phyloP scores from a whole-genome alignment of 805 yeast genomes.

The Ascoidea rubescens region DNA sequence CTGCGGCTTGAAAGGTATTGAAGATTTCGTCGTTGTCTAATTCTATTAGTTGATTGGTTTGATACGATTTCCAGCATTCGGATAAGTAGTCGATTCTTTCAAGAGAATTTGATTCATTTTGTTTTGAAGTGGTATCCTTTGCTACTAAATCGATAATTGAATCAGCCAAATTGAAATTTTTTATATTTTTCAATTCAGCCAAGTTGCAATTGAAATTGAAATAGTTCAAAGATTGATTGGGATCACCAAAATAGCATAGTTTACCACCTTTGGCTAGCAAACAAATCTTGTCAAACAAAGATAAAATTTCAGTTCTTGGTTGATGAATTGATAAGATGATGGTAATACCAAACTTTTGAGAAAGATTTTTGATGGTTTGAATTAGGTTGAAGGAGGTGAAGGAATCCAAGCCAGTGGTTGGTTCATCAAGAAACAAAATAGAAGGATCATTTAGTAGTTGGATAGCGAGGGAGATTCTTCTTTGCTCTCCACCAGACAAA shows the following conservation, averaged over 20 bases:
- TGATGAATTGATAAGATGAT: conserved; percentile 71
- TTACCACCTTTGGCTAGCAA: conserved; percentile 54
- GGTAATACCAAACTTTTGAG: conserved; percentile 47
- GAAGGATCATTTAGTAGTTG: conserved; percentile 70
- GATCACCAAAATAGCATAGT: conserved; percentile 32
- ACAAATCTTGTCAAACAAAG: conserved; percentile 52
- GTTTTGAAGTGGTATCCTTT: conserved; percentile 12
- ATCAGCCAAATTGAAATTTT: conserved; percentile 47
- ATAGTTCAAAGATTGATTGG: conserved; percentile 27
- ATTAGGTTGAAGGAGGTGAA: conserved; percentile 57
- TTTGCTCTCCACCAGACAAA: conserved; percentile 77
- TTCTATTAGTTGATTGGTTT: conserved; percentile 3
- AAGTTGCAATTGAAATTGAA: conserved; percentile 34
- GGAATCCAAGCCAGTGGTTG: conserved; percentile 80
- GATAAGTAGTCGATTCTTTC: conserved; percentile 22
- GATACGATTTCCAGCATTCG: conserved; percentile 22
- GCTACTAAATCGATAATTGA: conserved; percentile 42
- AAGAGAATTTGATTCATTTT: conserved; percentile 13
- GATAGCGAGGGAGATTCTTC: conserved; percentile 65
- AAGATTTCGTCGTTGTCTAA: conserved; percentile 3
- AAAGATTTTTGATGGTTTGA: conserved; percentile 42
- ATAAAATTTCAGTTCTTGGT: conserved; percentile 67
- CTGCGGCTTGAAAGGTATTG: conserved; percentile 13
- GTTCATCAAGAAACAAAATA: conserved; percentile 68
- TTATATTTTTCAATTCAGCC: conserved; percentile 18